Evolutionary conservation across 768 basidiomycete species (phyloP).

Genomic region (Zangia roseola): DNA sequence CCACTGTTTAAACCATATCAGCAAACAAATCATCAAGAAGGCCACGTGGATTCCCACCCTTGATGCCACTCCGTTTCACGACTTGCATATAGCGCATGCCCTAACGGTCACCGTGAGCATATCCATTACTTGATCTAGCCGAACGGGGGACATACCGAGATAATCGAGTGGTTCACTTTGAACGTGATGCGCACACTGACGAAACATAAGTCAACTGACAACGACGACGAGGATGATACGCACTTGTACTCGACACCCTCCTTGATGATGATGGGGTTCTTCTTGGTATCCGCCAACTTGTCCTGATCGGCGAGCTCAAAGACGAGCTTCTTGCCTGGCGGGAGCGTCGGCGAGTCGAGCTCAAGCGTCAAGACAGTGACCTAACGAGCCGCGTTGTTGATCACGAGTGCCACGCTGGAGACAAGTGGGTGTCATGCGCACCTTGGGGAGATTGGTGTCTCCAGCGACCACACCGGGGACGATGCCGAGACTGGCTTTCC

Average conservation of each 20-base stretch:
- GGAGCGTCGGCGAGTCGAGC: constrained; percentile 72
- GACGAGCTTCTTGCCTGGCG: constrained; percentile 56
- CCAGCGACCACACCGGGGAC: constrained; percentile 45
- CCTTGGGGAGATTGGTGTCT: constrained; percentile 63
- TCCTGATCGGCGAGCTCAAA: constrained; percentile 59
- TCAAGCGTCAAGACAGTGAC: constrained; percentile 75
- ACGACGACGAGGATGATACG: neutral
- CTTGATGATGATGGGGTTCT: constrained; percentile 76
- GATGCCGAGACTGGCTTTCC: constrained; percentile 94
- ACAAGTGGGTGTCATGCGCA: constrained; percentile 19
- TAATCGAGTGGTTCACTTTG: constrained; percentile 88
- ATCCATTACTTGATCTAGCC: neutral
- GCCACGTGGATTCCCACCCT: constrained; percentile 44
- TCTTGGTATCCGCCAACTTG: constrained; percentile 58
- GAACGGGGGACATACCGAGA: constrained; percentile 52
- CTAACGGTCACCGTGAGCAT: constrained; percentile 38
- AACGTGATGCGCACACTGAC: constrained; percentile 75
- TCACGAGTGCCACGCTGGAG: constrained; percentile 20
- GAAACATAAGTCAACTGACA: constrained; percentile 3
- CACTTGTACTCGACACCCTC: constrained; percentile 91
- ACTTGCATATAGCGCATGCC: constrained; percentile 86
- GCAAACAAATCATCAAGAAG: neutral
- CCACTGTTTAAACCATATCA: constrained; percentile 51
- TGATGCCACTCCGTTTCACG: constrained; percentile 76
- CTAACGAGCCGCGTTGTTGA: constrained; percentile 35